A percentile compares a stretch with the other conserved stretches of the same genome.
phyloP scores from a whole-genome alignment of 441 rosid species.

The Metrosideros polymorpha region DNA sequence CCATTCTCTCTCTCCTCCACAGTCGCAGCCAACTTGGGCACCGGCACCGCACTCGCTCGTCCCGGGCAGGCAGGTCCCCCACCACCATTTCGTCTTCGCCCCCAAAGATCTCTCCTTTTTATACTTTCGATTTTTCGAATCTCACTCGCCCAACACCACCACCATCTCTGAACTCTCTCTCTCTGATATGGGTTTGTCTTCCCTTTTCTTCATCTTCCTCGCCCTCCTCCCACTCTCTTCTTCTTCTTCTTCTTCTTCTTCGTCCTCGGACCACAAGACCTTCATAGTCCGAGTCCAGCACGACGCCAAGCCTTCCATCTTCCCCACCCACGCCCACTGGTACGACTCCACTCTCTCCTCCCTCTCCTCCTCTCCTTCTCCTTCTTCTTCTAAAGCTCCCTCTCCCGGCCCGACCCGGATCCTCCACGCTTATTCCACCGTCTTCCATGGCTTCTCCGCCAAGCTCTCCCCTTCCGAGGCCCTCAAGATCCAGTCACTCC shows the following conservation, averaged over 20 bases:
- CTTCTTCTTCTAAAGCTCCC: not conserved
- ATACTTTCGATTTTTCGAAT: not conserved
- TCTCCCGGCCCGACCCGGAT: conserved; percentile 10
- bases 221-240: conserved; percentile 9
- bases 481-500: conserved; percentile 16
- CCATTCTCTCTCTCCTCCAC: not conserved
- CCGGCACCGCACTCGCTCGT: not conserved
- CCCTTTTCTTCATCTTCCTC: conserved; percentile 8
- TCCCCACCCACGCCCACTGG: conserved; percentile 76
- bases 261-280: conserved; percentile 27
- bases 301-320: conserved; percentile 67
- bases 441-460: conserved; percentile 71
- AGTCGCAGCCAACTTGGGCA: not conserved
- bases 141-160: not conserved
- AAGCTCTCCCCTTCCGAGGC: conserved; percentile 32
- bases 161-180: not conserved
- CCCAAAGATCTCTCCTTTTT: not conserved
- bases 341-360: conserved; percentile 62
- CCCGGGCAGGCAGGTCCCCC: not conserved
- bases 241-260: conserved; percentile 14
- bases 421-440: conserved; percentile 62
- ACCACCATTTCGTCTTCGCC: not conserved
- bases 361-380: conserved; percentile 6
- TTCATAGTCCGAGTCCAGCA: conserved; percentile 54
- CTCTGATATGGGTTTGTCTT: not conserved